phyloP scores from a whole-genome alignment of 2,329 filamentous ascomycete genomes.

The Calonectria honghensis region DNA sequence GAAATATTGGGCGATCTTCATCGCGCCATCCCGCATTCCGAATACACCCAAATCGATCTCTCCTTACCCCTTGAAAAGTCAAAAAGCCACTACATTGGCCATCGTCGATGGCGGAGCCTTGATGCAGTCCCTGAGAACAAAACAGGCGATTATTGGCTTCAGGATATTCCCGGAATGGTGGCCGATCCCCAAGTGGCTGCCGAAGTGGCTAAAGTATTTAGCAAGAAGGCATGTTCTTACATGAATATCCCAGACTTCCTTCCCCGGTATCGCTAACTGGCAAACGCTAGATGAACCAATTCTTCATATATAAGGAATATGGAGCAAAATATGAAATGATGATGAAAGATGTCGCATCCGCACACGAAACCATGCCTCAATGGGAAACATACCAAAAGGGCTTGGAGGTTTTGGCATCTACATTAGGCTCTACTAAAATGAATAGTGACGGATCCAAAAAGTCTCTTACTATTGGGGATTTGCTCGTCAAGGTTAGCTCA shows the following conservation, averaged over 20 bases:
- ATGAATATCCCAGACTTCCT: neutral
- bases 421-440: constrained; percentile 81
- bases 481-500: constrained; percentile 87
- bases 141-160: constrained; percentile 63
- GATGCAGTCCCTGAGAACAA: constrained; percentile 67
- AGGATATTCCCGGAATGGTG: constrained; percentile 70
- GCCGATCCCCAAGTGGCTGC: constrained; percentile 76
- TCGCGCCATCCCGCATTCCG: constrained; percentile 80
- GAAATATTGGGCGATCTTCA: constrained; percentile 86
- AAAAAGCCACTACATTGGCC: constrained; percentile 49
- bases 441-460: constrained; percentile 80
- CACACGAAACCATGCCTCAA: constrained; percentile 80
- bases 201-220: constrained; percentile 77
- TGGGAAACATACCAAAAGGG: constrained; percentile 91
- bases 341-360: constrained; percentile 83
- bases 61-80: constrained; percentile 39
- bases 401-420: constrained; percentile 87
- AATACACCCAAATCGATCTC: constrained; percentile 69
- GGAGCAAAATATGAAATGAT: constrained; percentile 92
- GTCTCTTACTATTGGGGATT: constrained; percentile 87
- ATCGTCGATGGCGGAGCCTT: constrained; percentile 70
- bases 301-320: constrained; percentile 94
- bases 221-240: constrained; percentile 69
- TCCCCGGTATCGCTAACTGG: neutral
- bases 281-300: constrained; percentile 80